Percentiles rank a stretch among this genome's conserved stretches.
phyloP scores from a whole-genome alignment of 2,329 filamentous ascomycete species.

The Stenocarpella maydis region DNA sequence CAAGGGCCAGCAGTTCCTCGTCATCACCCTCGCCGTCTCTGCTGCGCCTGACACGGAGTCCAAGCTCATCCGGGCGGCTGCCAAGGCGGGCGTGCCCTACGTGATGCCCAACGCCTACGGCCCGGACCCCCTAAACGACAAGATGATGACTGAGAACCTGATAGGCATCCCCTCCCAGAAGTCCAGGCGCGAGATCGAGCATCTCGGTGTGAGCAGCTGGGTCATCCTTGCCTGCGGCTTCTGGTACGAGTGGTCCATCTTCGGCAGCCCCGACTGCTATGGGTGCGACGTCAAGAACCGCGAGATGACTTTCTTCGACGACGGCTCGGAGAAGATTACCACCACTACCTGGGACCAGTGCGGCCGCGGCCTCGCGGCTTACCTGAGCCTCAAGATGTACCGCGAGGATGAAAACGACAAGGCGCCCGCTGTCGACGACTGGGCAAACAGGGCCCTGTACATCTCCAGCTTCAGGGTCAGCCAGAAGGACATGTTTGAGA shows the following conservation, averaged over 20 bases:
- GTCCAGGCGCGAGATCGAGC: conserved; percentile 49
- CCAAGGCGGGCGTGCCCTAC: conserved; percentile 61
- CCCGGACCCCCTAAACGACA: conserved; percentile 49
- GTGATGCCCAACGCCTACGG: conserved; percentile 63
- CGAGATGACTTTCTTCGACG: conserved; percentile 57
- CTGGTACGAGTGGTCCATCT: conserved; percentile 62
- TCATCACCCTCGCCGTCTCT: conserved; percentile 59
- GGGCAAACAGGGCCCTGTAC: conserved; percentile 58
- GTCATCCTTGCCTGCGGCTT: conserved; percentile 56
- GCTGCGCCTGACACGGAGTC: conserved; percentile 55
- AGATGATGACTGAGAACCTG: conserved; percentile 48
- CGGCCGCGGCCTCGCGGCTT: conserved; percentile 59
- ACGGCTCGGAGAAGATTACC: conserved; percentile 63
- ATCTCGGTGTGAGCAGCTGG: conserved; percentile 52
- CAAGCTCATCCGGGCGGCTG: conserved; percentile 63
- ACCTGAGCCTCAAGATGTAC: conserved; percentile 53
- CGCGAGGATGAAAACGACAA: conserved; percentile 50
- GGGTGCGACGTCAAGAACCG: conserved; percentile 59
- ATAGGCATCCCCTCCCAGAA: conserved; percentile 40
- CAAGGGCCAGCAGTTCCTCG: conserved; percentile 61
- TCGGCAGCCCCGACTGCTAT: conserved; percentile 44
- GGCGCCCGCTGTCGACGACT: conserved; percentile 51
- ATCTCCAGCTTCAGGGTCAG: conserved; percentile 63
- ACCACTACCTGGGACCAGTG: conserved; percentile 66
- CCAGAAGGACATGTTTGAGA: conserved; percentile 71